Percentiles rank a stretch among this genome's conserved stretches.
These are phyloP conservation scores for Jasminum sambac DNA, from an alignment of 257 asterid genomes.

Conservation along the genomic window DNA sequence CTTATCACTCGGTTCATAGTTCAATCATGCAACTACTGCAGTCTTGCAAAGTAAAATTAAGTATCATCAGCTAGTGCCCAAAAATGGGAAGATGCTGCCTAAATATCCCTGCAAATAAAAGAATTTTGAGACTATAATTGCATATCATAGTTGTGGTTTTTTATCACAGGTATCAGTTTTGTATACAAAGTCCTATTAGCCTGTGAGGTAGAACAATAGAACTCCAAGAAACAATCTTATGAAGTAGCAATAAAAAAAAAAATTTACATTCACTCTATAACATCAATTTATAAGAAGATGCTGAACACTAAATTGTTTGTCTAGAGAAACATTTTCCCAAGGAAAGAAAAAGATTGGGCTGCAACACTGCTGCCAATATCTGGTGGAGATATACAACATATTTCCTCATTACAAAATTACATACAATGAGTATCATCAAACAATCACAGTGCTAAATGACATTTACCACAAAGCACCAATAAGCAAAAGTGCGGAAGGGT, in stretches of 20 bases:
- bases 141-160: neutral
- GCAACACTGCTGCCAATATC: constrained; percentile 46
- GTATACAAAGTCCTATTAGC: neutral
- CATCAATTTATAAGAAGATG: neutral
- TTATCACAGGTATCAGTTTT: neutral
- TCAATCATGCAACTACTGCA: neutral
- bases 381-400: constrained; percentile 63
- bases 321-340: constrained; percentile 22
- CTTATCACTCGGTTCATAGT: constrained; percentile 1
- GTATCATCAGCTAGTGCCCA: constrained; percentile 3
- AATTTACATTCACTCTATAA: constrained; percentile 2
- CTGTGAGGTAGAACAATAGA: neutral
- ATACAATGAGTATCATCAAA: constrained; percentile 53
- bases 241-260: neutral
- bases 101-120: neutral
- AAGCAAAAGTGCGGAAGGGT: constrained; percentile 38
- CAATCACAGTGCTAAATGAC: constrained; percentile 46
- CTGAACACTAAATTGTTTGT: neutral
- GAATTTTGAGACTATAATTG: neutral
- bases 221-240: neutral
- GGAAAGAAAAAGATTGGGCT: constrained; percentile 30
- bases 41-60: neutral
- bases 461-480: constrained; percentile 37
- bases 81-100: neutral
- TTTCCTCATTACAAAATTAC: constrained; percentile 46